A percentile compares a stretch with the other conserved stretches of the same genome.
Evolutionary conservation across 768 basidiomycete species (phyloP).

Genomic region (Dacryopinax spathularia): DNA sequence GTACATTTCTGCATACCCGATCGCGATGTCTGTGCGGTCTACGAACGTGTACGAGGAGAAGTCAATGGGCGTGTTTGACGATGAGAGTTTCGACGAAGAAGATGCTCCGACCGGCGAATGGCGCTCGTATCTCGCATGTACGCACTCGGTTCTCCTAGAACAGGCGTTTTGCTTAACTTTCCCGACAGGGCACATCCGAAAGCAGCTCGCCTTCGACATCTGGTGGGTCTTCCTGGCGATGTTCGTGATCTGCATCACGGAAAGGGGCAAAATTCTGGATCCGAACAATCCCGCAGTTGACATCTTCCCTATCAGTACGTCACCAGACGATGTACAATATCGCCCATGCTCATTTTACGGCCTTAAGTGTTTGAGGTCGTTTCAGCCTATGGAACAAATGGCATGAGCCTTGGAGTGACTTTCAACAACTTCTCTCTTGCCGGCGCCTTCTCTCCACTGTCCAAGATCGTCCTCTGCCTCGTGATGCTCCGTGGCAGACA

Average conservation of each 20-base stretch:
- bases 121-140: conserved; percentile 68
- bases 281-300: conserved; percentile 45
- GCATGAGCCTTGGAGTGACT: conserved; percentile 58
- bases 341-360: conserved; percentile 11
- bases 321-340: conserved; percentile 10
- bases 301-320: conserved; percentile 63
- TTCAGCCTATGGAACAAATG: conserved; percentile 79
- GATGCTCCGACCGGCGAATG: conserved; percentile 42
- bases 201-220: conserved; percentile 58
- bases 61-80: conserved; percentile 64
- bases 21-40: conserved; percentile 57
- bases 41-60: conserved; percentile 89
- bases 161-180: background rate
- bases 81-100: conserved; percentile 32
- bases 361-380: conserved; percentile 61
- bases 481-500: conserved; percentile 95
- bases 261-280: conserved; percentile 49
- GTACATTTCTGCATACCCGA: conserved; percentile 38
- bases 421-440: conserved; percentile 54
- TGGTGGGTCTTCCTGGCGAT: conserved; percentile 78
- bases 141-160: conserved; percentile 12
- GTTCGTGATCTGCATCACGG: background rate
- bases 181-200: conserved; percentile 12
- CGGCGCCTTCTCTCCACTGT: conserved; percentile 62
- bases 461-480: conserved; percentile 70